phyloP scores from a whole-genome alignment of 1,284 basidiomycete genomes.

The Cronartium quercuum region DNA sequence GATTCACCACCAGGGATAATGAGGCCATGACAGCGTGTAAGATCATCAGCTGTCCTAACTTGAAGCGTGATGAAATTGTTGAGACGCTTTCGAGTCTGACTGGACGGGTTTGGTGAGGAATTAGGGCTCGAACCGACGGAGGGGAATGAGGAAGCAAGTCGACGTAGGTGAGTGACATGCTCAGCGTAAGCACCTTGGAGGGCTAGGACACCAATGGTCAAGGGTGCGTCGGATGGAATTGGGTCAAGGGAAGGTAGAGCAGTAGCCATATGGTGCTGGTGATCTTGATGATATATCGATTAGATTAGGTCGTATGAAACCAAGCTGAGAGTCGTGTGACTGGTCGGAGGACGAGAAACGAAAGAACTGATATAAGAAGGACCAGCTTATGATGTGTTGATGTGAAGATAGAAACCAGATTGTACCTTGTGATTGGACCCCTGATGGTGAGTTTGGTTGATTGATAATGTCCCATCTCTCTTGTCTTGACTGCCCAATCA shows the following conservation, averaged over 20 bases:
- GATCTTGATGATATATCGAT: too few species aligned
- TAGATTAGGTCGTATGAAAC: too few species aligned
- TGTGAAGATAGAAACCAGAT: too few species aligned
- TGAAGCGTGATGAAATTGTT: constrained; percentile 57
- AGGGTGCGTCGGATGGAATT: neutral
- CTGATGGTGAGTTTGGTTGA: too few species aligned
- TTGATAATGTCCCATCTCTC: too few species aligned
- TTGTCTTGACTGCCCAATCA: too few species aligned
- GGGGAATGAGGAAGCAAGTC: constrained; percentile 50
- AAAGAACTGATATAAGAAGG: too few species aligned
- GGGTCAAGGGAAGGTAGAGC: constrained; percentile 1
- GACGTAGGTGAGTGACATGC: constrained; percentile 67
- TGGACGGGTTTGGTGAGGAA: constrained; percentile 37
- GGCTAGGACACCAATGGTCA: constrained; percentile 55
- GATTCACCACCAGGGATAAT: constrained; percentile 88
- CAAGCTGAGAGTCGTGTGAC: too few species aligned
- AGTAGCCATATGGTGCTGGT: too few species aligned
- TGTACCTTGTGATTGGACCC: too few species aligned
- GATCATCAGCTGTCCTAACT: constrained; percentile 70
- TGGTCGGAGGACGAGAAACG: too few species aligned
- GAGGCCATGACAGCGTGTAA: constrained; percentile 69
- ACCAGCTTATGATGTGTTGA: too few species aligned
- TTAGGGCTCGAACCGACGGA: constrained; percentile 27
- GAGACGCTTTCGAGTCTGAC: constrained; percentile 45
- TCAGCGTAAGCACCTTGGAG: constrained; percentile 91